Conservation (phyloP, 2,329 filamentous ascomycete genomes). For the Torrubiellomyces zombiae region DNA sequence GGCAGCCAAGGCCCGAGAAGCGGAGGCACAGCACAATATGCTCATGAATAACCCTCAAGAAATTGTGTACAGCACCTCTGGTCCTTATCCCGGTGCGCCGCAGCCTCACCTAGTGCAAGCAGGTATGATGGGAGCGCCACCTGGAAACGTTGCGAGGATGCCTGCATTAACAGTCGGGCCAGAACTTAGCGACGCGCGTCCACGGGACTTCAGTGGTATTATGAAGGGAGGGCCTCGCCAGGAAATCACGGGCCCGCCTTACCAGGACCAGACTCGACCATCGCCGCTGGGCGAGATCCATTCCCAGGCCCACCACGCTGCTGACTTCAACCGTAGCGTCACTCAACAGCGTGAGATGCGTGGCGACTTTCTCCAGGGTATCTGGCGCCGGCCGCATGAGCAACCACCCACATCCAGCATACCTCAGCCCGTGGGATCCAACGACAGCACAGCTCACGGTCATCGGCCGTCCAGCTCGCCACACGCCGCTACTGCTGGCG, state of each 20-base stretch:
- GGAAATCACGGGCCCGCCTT: conserved; percentile 73
- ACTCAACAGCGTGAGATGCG: conserved; percentile 68
- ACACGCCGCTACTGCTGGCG: conserved; percentile 34
- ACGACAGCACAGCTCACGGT: conserved; percentile 27
- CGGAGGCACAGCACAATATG: conserved; percentile 51
- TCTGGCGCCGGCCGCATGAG: conserved; percentile 75
- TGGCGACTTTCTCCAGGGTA: conserved; percentile 59
- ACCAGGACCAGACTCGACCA: conserved; percentile 71
- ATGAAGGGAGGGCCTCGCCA: conserved; percentile 65
- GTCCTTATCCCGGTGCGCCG: conserved; percentile 47
- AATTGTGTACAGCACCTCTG: conserved; percentile 66
- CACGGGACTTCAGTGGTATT: conserved; percentile 69
- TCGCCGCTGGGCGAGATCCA: conserved; percentile 64
- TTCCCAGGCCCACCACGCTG: conserved; percentile 72
- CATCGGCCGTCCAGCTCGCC: conserved; percentile 41
- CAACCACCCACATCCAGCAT: conserved; percentile 38
- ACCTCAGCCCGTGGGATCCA: conserved; percentile 27
- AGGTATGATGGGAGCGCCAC: conserved; percentile 49
- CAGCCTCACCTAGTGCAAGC: conserved; percentile 55
- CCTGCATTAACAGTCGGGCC: conserved; percentile 72
- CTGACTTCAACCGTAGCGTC: conserved; percentile 77
- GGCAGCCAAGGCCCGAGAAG: conserved; percentile 74
- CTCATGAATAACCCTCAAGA: conserved; percentile 57
- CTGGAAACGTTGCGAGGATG: conserved; percentile 53
- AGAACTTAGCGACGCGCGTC: conserved; percentile 59